These are phyloP conservation scores for Pseudocercospora musae DNA, from an alignment of 2,329 filamentous ascomycete species.

Conservation along the genomic window DNA sequence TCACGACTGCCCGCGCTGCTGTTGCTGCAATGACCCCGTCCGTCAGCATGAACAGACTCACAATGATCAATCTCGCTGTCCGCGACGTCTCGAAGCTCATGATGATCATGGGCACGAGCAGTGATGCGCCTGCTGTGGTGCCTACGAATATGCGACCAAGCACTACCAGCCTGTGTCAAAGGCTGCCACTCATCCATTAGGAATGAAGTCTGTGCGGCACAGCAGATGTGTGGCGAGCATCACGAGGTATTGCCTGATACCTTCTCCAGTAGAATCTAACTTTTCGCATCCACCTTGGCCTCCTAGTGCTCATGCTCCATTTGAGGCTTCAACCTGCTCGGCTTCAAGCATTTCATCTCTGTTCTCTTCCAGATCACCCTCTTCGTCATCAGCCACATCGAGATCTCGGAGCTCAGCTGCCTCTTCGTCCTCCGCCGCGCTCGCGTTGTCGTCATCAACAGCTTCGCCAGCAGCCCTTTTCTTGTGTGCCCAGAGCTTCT, in stretches of 20 bases:
- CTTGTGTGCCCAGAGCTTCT: slow-evolving; percentile 9
- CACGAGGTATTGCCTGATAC: not conserved
- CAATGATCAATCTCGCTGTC: not conserved
- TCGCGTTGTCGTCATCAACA: slow-evolving; percentile 13
- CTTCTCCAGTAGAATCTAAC: not conserved
- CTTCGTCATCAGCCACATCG: slow-evolving; percentile 9
- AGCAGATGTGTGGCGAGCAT: not conserved
- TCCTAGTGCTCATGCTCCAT: not conserved
- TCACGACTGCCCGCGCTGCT: not conserved
- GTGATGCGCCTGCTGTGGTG: not conserved
- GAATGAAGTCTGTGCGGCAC: not conserved
- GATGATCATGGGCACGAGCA: slow-evolving; percentile 4
- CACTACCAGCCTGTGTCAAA: not conserved
- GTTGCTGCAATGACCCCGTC: not conserved
- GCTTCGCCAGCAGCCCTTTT: slow-evolving; percentile 15
- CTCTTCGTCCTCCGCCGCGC: slow-evolving; percentile 11
- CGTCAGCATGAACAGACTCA: not conserved
- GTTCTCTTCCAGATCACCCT: slow-evolving; percentile 9
- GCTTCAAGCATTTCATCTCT: not conserved
- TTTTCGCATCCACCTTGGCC: not conserved
- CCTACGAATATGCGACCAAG: not conserved
- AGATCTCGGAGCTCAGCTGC: slow-evolving; percentile 10
- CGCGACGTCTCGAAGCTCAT: not conserved
- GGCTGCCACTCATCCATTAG: not conserved
- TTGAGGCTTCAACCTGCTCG: not conserved